Base-by-base conservation (phyloP, 371 early-diverging fungal species). In the Mortierella sp. region DNA sequence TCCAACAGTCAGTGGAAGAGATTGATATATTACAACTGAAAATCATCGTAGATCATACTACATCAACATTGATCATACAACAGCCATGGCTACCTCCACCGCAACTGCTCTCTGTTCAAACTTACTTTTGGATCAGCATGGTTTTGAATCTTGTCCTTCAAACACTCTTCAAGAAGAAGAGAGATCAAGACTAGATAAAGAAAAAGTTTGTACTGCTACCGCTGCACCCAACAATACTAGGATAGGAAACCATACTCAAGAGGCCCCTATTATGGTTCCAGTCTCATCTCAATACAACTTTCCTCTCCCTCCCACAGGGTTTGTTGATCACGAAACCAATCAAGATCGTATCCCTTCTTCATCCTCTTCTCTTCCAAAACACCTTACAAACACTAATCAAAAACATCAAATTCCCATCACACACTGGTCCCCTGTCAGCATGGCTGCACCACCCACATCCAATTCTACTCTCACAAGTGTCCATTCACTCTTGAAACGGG, bases 61-160 rank as follows among this genome's bases (percentile, higher is more conserved):
- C 45, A 45, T 17, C 45, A 45, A n/a, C 40, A 37, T 2, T 37
- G 40, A 37, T 37, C 40, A 37, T 13, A 10, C 40, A 8, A 10
- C 40, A 13, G 40, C 40, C 40, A 45, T 45, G 45, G 45, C 12
- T 57, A 34, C 58, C 35, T 57, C 35, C 28, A 51, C 67, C 45
- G 54, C 68, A 28, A 19, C 64, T 15, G 63, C 63, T 22, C 28
- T 55, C 9, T 57, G 49, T 47, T 49, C 71, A 55, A 64, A 70
- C 26, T 43, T 64, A 4, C 23, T 64, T 43, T 23, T 22, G 49
- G 54, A 49, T 56, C 69, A 61, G 63, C 40, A 45, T 55, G 56
- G 34, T 55, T 43, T 61, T 56, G 69, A 64, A 64, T 58, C 65
- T 65, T 35, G 28, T 49, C 49, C 58, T 28, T 53, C 64, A 26